Conservation (phyloP, 495 filamentous ascomycete genomes). For the Lineolata rhizophorae region DNA sequence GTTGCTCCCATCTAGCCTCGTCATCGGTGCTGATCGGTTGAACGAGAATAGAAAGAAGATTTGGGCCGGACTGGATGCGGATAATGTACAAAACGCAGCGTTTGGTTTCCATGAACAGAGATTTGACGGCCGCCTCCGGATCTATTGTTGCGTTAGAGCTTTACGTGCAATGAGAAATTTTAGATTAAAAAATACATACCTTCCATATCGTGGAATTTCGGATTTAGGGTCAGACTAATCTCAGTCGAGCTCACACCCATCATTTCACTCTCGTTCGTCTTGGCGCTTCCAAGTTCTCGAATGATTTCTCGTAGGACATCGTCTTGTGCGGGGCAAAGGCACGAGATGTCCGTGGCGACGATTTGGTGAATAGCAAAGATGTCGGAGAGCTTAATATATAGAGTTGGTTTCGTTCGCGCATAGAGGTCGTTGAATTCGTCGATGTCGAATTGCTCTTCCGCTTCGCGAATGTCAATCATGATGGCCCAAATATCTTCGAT, state of each 20-base stretch:
- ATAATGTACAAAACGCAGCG: slow-evolving; percentile 96
- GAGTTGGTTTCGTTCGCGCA: slow-evolving; percentile 78
- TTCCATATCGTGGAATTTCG: slow-evolving; percentile 75
- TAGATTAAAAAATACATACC: slow-evolving; percentile 18
- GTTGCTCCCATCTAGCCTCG: slow-evolving; percentile 61
- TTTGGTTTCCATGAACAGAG: slow-evolving; percentile 95
- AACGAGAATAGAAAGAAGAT: slow-evolving; percentile 86
- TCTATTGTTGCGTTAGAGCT: slow-evolving; percentile 23
- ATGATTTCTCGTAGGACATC: slow-evolving; percentile 83
- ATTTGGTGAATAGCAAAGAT: slow-evolving; percentile 92
- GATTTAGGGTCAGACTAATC: slow-evolving; percentile 76
- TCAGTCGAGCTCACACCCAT: slow-evolving; percentile 69
- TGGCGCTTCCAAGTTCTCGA: slow-evolving; percentile 80
- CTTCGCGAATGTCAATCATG: slow-evolving; percentile 62
- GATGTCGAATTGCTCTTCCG: slow-evolving; percentile 85
- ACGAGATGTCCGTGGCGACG: slow-evolving; percentile 52
- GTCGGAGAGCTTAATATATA: slow-evolving; percentile 97
- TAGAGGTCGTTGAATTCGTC: slow-evolving; percentile 98
- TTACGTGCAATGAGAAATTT: slow-evolving; percentile 5
- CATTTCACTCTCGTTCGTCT: slow-evolving; percentile 86
- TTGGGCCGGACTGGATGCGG: slow-evolving; percentile 76
- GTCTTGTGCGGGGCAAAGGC: slow-evolving; percentile 56
- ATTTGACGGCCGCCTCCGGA: slow-evolving; percentile 75
- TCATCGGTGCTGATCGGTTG: slow-evolving; percentile 74
- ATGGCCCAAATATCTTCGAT: slow-evolving; percentile 52